Conservation (phyloP, 2,329 filamentous ascomycete species). For the Trichophaea hybrida region DNA sequence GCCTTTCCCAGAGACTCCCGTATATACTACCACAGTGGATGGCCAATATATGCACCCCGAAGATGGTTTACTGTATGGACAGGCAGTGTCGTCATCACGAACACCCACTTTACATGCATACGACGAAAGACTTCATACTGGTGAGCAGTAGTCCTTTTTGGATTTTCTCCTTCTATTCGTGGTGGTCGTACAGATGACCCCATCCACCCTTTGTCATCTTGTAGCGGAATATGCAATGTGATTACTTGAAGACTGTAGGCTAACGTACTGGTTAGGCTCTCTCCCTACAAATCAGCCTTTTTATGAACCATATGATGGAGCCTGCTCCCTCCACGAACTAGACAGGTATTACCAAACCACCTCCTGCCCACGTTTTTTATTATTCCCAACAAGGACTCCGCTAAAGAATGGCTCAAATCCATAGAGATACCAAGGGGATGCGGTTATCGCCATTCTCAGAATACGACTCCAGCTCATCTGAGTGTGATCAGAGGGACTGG, state of each 20-base stretch:
- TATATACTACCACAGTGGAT: not conserved
- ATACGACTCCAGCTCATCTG: constrained; percentile 5
- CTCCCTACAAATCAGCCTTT: not conserved
- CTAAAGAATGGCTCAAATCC: not conserved
- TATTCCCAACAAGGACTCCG: not conserved
- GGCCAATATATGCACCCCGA: constrained; percentile 1
- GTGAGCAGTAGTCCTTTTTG: not conserved
- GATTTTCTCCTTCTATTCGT: not conserved
- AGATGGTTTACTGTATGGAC: not conserved
- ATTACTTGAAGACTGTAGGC: not conserved
- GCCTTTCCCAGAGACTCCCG: not conserved
- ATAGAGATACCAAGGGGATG: constrained; percentile 1
- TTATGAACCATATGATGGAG: constrained; percentile 6
- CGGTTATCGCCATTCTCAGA: constrained; percentile 6
- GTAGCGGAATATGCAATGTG: not conserved
- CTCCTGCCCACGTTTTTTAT: not conserved
- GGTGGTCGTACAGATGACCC: not conserved
- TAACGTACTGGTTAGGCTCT: not conserved
- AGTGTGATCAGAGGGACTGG: not conserved
- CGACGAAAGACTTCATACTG: not conserved
- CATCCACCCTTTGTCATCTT: not conserved
- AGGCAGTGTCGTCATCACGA: not conserved
- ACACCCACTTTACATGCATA: not conserved
- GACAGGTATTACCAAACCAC: constrained; percentile 1
- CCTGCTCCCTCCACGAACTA: not conserved